Evolutionary conservation across 148 eudicot species (phyloP).

Genomic region (Rhododendron williamsianum): DNA sequence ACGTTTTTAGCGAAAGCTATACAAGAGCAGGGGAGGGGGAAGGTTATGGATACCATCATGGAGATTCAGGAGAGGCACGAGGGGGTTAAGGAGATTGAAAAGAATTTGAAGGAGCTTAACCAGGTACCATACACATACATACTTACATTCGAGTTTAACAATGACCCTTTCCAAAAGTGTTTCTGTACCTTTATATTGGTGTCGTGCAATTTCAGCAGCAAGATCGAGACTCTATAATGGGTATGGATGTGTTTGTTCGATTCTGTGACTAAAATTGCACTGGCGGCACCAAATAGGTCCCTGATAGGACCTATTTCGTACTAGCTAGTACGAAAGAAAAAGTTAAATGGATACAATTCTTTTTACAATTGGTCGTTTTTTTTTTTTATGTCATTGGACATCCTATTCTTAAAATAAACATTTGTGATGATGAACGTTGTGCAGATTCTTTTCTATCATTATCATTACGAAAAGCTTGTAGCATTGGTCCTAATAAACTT

Average conservation of each 20-base stretch:
- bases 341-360: neutral
- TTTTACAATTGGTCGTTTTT: neutral
- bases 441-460: neutral
- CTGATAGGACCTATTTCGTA: neutral
- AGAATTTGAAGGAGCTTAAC: constrained; percentile 41
- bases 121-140: constrained; percentile 23
- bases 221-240: neutral
- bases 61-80: constrained; percentile 58
- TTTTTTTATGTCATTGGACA: neutral
- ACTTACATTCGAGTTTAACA: neutral
- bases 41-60: constrained; percentile 44
- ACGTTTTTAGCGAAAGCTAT: constrained; percentile 77
- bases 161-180: neutral
- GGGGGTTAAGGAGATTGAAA: constrained; percentile 45
- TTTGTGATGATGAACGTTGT: neutral
- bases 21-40: constrained; percentile 70
- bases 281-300: neutral
- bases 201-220: neutral
- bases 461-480: neutral
- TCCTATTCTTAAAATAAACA: neutral
- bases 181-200: neutral
- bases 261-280: neutral
- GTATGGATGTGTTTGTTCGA: neutral
- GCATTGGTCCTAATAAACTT: neutral
- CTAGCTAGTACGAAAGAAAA: neutral